These are phyloP conservation scores for Lophiotrema nucula DNA, from an alignment of 495 filamentous ascomycete species.

Conservation along the genomic window DNA sequence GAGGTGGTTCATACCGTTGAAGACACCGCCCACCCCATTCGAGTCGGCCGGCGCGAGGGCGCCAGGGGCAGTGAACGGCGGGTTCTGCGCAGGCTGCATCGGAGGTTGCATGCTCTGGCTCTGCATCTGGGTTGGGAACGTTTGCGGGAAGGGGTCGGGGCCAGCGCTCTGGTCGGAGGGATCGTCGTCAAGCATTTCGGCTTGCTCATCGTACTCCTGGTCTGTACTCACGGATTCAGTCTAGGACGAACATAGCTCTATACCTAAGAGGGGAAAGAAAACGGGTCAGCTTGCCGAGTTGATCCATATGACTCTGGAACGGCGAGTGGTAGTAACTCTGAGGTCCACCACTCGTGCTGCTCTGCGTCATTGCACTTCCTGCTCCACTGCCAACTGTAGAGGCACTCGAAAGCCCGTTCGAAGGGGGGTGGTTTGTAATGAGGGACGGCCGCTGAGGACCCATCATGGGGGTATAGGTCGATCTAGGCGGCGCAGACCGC, in stretches of 20 bases:
- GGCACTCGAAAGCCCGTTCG: constrained; percentile 34
- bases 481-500: constrained; percentile 41
- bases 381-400: constrained; percentile 36
- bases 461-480: constrained; percentile 37
- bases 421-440: constrained; percentile 34
- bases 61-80: constrained; percentile 29
- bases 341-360: constrained; percentile 41
- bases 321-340: constrained; percentile 69
- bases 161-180: constrained; percentile 50
- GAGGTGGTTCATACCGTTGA: constrained; percentile 60
- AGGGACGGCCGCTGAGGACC: constrained; percentile 36
- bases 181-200: constrained; percentile 89
- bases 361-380: constrained; percentile 33
- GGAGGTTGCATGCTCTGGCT: constrained; percentile 44
- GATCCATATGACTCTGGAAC: constrained; percentile 92
- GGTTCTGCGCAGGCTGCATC: constrained; percentile 34
- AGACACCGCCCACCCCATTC: constrained; percentile 40
- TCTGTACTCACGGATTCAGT: constrained; percentile 78
- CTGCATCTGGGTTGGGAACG: constrained; percentile 52
- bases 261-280: constrained; percentile 53
- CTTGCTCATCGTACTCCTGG: constrained; percentile 97
- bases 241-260: constrained; percentile 80
- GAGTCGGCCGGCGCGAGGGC: constrained; percentile 40
- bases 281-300: constrained; percentile 87
- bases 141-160: constrained; percentile 64